phyloP scores from a whole-genome alignment of 2,329 filamentous ascomycete genomes.

The Pseudogymnoascus sp. region DNA sequence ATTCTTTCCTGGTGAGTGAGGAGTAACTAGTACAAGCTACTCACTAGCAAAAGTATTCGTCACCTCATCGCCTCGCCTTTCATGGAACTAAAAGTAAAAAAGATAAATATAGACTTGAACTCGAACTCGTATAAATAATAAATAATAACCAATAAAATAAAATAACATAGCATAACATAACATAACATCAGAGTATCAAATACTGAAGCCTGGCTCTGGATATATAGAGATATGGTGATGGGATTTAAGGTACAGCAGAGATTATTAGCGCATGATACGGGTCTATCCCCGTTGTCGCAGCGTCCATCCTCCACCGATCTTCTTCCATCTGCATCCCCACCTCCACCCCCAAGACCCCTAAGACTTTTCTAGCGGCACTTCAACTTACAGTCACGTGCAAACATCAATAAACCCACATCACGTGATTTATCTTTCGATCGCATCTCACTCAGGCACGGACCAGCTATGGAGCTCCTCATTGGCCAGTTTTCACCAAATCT shows the following conservation, averaged over 20 bases:
- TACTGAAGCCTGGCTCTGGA: no score
- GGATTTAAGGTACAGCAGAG: neutral
- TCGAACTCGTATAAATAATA: neutral
- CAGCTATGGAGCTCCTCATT: neutral
- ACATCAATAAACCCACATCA: no score
- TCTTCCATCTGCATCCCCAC: neutral
- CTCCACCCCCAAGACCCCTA: no score
- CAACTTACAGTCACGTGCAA: neutral
- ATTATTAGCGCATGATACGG: neutral
- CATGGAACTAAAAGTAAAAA: no score
- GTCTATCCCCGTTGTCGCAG: neutral
- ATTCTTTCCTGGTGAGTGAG: no score
- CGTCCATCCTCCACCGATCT: neutral
- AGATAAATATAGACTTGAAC: no score
- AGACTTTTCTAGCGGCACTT: neutral
- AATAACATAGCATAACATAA: no score
- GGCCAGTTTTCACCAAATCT: neutral
- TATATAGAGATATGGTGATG: no score
- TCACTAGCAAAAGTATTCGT: no score
- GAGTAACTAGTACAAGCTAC: no score
- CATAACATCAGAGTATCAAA: neutral
- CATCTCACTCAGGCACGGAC: conserved; percentile 1
- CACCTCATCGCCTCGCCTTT: no score
- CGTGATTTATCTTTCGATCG: neutral
- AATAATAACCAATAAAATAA: no score